Base-by-base conservation (phyloP, 345 rosid species). In the Aquilaria yunnanensis region DNA sequence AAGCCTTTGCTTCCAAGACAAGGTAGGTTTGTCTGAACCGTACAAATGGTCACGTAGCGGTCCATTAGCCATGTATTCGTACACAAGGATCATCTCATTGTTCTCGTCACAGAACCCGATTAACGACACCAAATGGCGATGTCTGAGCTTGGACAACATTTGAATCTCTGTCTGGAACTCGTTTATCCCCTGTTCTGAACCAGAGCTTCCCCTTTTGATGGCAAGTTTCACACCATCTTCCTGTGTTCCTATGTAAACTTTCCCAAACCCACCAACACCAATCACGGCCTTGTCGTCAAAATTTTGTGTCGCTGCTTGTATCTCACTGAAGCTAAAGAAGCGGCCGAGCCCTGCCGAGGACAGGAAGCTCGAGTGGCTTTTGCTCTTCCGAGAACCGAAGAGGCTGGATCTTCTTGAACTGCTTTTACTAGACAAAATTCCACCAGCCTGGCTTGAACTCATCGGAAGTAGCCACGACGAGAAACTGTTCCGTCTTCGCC, bases 131-230 rank as follows among this genome's bases (percentile, higher is more conserved):
- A 92, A 84, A 51, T 92, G 98, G 12, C 95, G 83, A 51, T 86
- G 98, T 66, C 96, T 75, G 30, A 88, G 87, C 67, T 82, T 86
- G 41, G 98, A 88, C 6, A 88, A 67, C 98, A 92, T 83, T 55
- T 88, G 88, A 65, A 86, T 88, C 78, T 92, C 96, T 2, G 90
- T 92, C 58, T 88, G 94, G 74, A 88, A 91, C 74, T 91, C 97
- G 32, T 77, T 86, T 65, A 86, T 81, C 10, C 95, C 98, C 66
- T 86, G 98, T 60, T 83, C 87, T 13, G 92, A 86, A 14, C 93
- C 73, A 0, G 74, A 80, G 69, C 53, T 83, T 55, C 92, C 96
- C 65, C 97, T 66, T 63, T 91, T 91, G 30, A 88, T 85, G 0
- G 94, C 94, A 5, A 84, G 69, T 62, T 60, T 83, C 14, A 77